Conservation (phyloP, 2,329 filamentous ascomycete species). For the Diplocarpon rosae region DNA sequence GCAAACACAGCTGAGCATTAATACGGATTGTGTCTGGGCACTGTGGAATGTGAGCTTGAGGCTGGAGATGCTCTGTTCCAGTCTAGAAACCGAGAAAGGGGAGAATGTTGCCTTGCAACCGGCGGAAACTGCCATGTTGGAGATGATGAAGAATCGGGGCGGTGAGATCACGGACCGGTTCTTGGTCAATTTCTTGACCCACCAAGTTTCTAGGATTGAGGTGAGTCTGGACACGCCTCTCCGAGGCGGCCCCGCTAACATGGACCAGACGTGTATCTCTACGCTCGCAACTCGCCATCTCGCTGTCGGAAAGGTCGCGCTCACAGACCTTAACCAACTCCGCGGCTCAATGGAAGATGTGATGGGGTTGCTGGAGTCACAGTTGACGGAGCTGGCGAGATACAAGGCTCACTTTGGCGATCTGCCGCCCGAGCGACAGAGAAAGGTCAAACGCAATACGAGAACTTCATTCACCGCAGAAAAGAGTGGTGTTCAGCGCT, state of each 20-base stretch:
- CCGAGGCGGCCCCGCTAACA: conserved; percentile 6
- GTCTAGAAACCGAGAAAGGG: conserved; percentile 58
- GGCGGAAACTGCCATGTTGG: conserved; percentile 74
- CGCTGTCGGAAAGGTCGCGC: conserved; percentile 53
- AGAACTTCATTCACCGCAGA: too few relatives aligned
- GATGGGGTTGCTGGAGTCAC: conserved; percentile 46
- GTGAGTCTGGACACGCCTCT: conserved; percentile 36
- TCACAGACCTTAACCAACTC: conserved; percentile 57
- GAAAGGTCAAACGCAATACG: not conserved
- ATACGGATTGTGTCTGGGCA: conserved; percentile 68
- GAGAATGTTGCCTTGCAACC: conserved; percentile 51
- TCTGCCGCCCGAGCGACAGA: conserved; percentile 6
- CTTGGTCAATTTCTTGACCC: conserved; percentile 80
- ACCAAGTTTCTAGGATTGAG: conserved; percentile 93
- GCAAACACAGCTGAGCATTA: conserved; percentile 58
- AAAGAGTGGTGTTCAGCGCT: too few relatives aligned
- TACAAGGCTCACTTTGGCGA: conserved; percentile 36
- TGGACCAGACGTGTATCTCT: conserved; percentile 63
- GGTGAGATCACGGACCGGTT: conserved; percentile 84
- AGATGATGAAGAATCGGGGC: conserved; percentile 58
- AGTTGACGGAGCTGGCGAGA: conserved; percentile 51
- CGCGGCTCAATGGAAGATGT: conserved; percentile 69
- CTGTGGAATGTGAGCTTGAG: conserved; percentile 83
- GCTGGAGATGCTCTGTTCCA: conserved; percentile 86
- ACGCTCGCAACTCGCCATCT: conserved; percentile 72